A percentile compares a stretch with the other conserved stretches of the same genome.
Conservation (phyloP, 2,329 filamentous ascomycete genomes). For the Clarireedia hainanense region DNA sequence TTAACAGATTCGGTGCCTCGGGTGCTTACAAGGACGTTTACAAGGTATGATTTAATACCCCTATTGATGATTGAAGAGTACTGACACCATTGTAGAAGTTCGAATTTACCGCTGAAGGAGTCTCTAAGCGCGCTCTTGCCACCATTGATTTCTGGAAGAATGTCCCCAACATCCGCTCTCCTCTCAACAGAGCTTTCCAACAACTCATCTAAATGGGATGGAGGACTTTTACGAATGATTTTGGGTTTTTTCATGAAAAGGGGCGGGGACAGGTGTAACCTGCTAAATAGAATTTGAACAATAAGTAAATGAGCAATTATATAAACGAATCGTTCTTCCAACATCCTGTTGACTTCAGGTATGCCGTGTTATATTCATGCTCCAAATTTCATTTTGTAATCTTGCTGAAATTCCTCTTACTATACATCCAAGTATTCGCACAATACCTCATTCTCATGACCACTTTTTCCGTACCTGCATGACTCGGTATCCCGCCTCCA, state of each 20-base stretch:
- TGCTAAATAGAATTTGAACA: constrained; percentile 9
- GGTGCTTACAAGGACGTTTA: constrained; percentile 98
- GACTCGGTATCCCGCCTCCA: no score
- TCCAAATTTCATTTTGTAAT: not conserved
- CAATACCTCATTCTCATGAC: no score
- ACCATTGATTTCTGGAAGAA: constrained; percentile 98
- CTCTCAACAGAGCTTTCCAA: constrained; percentile 95
- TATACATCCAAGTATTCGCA: no score
- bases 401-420: no score
- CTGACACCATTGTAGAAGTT: constrained; percentile 68
- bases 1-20: constrained; percentile 97
- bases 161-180: constrained; percentile 80
- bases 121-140: constrained; percentile 85
- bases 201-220: constrained; percentile 69
- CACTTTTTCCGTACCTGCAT: no score
- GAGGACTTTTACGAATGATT: not conserved
- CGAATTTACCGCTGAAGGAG: constrained; percentile 96
- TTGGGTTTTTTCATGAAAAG: constrained; percentile 4
- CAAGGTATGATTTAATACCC: constrained; percentile 50
- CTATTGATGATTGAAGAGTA: constrained; percentile 12
- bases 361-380: not conserved
- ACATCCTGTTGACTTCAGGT: not conserved
- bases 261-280: not conserved
- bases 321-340: not conserved
- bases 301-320: constrained; percentile 5